Evolutionary conservation across 768 basidiomycete genomes (phyloP), one percentile per base, ranked within the genome.

Genomic region (Calocera viscosa): DNA sequence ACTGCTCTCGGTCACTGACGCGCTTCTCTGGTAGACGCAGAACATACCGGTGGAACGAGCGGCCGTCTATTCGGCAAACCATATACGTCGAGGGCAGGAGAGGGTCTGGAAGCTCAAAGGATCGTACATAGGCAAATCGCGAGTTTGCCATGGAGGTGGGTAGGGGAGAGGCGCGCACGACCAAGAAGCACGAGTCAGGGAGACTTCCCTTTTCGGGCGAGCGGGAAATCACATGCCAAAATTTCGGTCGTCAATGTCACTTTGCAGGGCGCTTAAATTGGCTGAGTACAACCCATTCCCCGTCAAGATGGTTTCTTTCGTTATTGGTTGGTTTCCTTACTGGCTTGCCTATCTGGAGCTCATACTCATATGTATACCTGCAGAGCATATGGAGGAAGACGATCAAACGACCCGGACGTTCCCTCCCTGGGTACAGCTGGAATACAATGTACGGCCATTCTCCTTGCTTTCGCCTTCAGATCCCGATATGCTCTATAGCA

Each of bases 311-410:
- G 66, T 67, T 22, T 65, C 66, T n/a, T 72, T 72, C 39, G 69
- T 71, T 2, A 73, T 72, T 34, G 72, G 71, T 72, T 10, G 32
- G 67, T 60, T 43, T 19, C 7, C 17, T 2, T 26, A n/a, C 12
- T 30, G 17, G 22, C 26, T 10, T 2, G 30, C 17, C 17, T n/a
- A 17, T 24, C 17, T 32, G 33, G 2, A 30, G 16, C 26, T 28
- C 16, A 3, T 16, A 1, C 32, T 65, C 26, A 28, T 35, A 17
- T 7, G 22, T 41, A 33, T 22, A 7, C 66, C 39, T 49, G 8
- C 72, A 91, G 93, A 94, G 70, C 92, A 94, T 73, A 93, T 97
- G 89, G 94, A 97, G 74, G 91, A 94, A 64, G 94, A 97, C 74
- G 94, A 94, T 68, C 80, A 83, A 16, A 83, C 82, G 0, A 79